Evolutionary conservation across 805 yeast species (phyloP).

Genomic region (Candida golubevii): DNA sequence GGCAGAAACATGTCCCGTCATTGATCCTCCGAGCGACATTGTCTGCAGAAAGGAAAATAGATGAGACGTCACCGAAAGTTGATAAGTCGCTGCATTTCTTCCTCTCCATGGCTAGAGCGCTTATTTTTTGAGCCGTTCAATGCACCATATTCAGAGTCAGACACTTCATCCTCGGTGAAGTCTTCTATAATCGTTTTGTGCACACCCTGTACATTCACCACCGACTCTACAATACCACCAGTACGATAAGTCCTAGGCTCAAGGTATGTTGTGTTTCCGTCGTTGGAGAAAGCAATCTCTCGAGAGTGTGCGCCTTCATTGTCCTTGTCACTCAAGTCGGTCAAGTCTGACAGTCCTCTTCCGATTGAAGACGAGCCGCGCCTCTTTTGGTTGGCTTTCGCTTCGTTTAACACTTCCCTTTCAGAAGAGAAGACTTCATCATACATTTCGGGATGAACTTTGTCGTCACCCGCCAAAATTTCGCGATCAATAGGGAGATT

Average conservation of each 20-base stretch:
- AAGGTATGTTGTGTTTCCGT: conserved; percentile 16
- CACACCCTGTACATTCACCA: conserved; percentile 79
- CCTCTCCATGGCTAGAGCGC: conserved; percentile 11
- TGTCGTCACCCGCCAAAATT: conserved; percentile 10
- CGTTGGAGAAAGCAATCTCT: conserved; percentile 3
- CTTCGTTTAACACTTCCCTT: conserved; percentile 37
- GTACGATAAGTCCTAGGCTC: conserved; percentile 41
- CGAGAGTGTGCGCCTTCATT: conserved; percentile 2
- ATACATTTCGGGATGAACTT: conserved; percentile 14
- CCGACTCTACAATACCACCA: conserved; percentile 73
- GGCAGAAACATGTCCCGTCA: too few species aligned
- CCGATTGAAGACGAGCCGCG: not conserved
- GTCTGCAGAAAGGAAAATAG: too few species aligned
- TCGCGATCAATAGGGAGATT: conserved; percentile 15
- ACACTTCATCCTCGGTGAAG: conserved; percentile 41
- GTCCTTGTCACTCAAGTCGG: conserved; percentile 5
- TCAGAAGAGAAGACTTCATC: conserved; percentile 44
- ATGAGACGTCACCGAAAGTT: conserved; percentile 2
- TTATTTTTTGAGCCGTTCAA: conserved; percentile 8
- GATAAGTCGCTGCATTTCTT: conserved; percentile 17
- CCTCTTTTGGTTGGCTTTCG: conserved; percentile 7
- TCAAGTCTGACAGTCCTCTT: conserved; percentile 14
- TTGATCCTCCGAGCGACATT: too few species aligned
- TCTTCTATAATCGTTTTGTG: conserved; percentile 82
- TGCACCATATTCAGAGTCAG: conserved; percentile 18